Conservation (phyloP, 768 basidiomycete genomes). For the Daedaleopsis nitida region DNA sequence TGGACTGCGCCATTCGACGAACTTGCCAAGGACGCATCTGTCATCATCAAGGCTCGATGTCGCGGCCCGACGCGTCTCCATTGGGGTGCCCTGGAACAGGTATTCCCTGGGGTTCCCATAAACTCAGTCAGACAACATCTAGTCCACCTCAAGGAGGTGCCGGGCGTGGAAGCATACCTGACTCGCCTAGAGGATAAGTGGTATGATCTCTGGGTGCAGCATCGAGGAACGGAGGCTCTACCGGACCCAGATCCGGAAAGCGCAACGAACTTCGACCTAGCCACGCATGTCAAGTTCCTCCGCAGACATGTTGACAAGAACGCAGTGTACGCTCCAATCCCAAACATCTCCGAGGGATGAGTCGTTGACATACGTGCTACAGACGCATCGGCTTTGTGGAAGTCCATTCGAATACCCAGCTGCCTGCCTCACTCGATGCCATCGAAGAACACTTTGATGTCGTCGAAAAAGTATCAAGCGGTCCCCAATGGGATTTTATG, state of each 20-base stretch:
- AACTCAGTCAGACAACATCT: constrained; percentile 75
- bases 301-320: constrained; percentile 84
- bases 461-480: constrained; percentile 41
- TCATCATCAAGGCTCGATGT: constrained; percentile 80
- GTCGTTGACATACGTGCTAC: not conserved
- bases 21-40: constrained; percentile 80
- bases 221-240: constrained; percentile 66
- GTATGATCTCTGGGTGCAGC: constrained; percentile 74
- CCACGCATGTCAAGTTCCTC: constrained; percentile 79
- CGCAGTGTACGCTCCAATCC: constrained; percentile 64
- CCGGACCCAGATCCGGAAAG: constrained; percentile 72
- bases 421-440: constrained; percentile 48
- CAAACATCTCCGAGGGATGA: constrained; percentile 15
- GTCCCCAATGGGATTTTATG: constrained; percentile 70
- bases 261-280: constrained; percentile 75
- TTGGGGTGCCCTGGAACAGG: constrained; percentile 72
- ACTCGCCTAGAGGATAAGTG: constrained; percentile 81
- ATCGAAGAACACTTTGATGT: constrained; percentile 53
- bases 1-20: constrained; percentile 92
- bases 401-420: constrained; percentile 35
- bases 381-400: constrained; percentile 69
- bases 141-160: constrained; percentile 56
- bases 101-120: constrained; percentile 76
- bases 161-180: constrained; percentile 74
- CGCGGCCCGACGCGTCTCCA: constrained; percentile 61